Evolutionary conservation across 495 filamentous ascomycete genomes (phyloP), one percentile per base, ranked within the genome.

Genomic region (Lepidopterella palustris): DNA sequence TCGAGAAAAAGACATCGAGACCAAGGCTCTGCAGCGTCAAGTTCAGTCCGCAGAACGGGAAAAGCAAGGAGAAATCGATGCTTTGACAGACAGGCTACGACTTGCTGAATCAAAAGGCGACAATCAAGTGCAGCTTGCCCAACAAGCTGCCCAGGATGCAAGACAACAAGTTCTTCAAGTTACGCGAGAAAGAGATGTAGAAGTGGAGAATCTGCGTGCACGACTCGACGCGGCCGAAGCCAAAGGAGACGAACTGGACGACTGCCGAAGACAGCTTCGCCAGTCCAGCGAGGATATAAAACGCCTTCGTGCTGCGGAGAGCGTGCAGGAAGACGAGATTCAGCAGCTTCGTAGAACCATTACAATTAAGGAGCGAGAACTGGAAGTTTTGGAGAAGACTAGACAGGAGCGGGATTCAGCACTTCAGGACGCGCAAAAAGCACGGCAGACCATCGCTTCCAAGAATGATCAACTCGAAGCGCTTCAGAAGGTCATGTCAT

Each of bases 381-480:
- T 56, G 15, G 51, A 55, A n/a, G 26, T 50, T 8, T 53, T 65
- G 18, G 15, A 54, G 11, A 59, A 59, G 18, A 55, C 58, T 20
- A 51, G 39, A 5, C 55, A 45, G 26, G 63, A 66, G 35, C 63
- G 60, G n/a, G 60, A 66, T 21, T 24, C 57, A 18, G 56, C 57
- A 5, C 51, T 21, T 8, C 51, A 66, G 18, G 60, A 63, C 13
- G 25, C 57, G 29, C 45, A 57, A 11, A n/a, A 42, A 55, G 31
- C 54, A 53, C 21, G 45, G 15, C 9, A 66, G 18, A 59, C 58
- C 13, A 25, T 59, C 39, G 56, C 59, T 25, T 53, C 40, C 47
- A 88, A 57, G 86, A 83, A 67, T 77, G 80, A 2, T 73, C 79
- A 56, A 82, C 80, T 50, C 75, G 92, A 20, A 82, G 89, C 59